Evolutionary conservation across 1,284 basidiomycete species (phyloP), one percentile per base, ranked within the genome.

Genomic region (Trametes pubescens): DNA sequence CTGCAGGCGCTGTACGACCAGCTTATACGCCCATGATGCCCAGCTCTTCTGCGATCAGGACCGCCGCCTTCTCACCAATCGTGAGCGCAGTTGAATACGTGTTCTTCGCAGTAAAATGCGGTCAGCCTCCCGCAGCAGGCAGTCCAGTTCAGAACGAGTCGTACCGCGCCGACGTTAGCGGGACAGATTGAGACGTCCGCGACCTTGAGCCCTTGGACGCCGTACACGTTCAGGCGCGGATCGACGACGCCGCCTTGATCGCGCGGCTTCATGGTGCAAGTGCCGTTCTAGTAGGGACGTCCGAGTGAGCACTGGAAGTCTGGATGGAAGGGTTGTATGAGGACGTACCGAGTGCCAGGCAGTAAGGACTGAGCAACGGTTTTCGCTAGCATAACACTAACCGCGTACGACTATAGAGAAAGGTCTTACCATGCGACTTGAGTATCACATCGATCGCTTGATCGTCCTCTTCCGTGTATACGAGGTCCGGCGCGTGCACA

Each of bases 251-350:
- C 90, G 4, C 81, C 81, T 55, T 79, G 62, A 16, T 82, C 80
- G 26, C 83, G 80, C 0, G 84, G 79, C 71, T 86, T 89, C 89
- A 91, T 91, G 0, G 86, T 82, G 65, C 88, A 90, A 0, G 89
- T 91, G 18, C 86, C 87, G 35, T 86, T 77, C 85, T 87, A 61
- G 8, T 87, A 61, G 8, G 21, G 43, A 40, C 38, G 2, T 51
- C 29, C 38, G 8, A 38, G 32, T n/a, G 11, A 1, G 1, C 38
- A 22, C 35, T 34, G 2, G 34, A 8, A 9, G 4, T 38, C 51
- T 18, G n/a, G 4, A 21, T 7, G 32, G 34, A 13, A 38, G 37
- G 11, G 5, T 16, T 10, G 37, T 13, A 29, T 44, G 53, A 21
- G 13, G 37, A 68, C 82, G 66, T 65, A 87, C 87, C 61, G 86